A percentile compares a stretch with the other conserved stretches of the same genome.
These are phyloP conservation scores for Sugiyamaella xylanicola DNA, from an alignment of 1,139 yeast species.

Conservation along the genomic window DNA sequence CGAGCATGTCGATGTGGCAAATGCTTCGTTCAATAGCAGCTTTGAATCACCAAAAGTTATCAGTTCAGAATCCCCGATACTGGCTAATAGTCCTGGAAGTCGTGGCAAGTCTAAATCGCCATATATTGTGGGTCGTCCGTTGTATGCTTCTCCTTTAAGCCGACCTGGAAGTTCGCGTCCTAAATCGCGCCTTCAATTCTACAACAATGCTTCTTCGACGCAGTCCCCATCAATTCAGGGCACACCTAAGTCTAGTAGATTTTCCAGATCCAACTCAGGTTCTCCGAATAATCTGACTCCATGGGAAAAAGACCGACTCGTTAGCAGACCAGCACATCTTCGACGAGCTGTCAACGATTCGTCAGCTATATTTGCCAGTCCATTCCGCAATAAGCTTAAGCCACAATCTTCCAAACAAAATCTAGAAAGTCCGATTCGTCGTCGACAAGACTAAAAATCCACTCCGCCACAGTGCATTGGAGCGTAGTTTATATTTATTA, in stretches of 20 bases:
- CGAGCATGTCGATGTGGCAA: not conserved
- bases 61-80: constrained; percentile 10
- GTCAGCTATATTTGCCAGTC: constrained; percentile 16
- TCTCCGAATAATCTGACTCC: constrained; percentile 27
- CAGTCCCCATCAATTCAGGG: not conserved
- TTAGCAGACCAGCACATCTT: constrained; percentile 22
- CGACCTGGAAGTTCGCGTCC: not conserved
- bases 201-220: not conserved
- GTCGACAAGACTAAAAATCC: not conserved
- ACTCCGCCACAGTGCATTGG: too few relatives aligned
- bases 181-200: constrained; percentile 1
- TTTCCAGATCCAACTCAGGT: not conserved
- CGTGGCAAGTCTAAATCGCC: constrained; percentile 4
- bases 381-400: constrained; percentile 15
- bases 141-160: not conserved
- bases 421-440: constrained; percentile 12
- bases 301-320: constrained; percentile 35
- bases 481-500: too few relatives aligned
- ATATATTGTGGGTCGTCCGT: not conserved
- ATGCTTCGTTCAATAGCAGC: not conserved
- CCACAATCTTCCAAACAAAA: not conserved
- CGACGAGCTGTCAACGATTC: constrained; percentile 22
- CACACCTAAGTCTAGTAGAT: not conserved
- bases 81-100: not conserved
- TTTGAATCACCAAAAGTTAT: not conserved